These are phyloP conservation scores for Plasmodium malariae DNA, from an alignment of 169 alveolate genomes.

Conservation along the genomic window DNA sequence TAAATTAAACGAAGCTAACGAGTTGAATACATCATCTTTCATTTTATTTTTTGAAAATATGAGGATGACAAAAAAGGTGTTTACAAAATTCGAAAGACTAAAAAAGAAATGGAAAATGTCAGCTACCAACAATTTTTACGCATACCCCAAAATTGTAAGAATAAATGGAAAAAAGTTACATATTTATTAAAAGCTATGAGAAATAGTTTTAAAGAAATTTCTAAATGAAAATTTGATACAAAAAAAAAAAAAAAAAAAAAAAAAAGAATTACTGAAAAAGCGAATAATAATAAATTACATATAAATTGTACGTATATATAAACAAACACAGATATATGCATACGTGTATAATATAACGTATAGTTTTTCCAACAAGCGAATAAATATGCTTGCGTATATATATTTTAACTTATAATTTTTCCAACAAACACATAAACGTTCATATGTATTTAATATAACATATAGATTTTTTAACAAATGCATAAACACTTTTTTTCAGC, in stretches of 20 bases:
- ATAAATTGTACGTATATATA: not conserved
- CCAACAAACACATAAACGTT: not conserved
- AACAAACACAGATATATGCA: constrained; percentile 7
- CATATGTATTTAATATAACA: not conserved
- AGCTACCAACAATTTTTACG: constrained; percentile 80
- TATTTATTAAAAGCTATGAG: not conserved
- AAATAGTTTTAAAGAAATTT: not conserved
- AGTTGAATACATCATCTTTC: constrained; percentile 80
- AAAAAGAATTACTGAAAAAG: not conserved
- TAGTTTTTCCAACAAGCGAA: too few relatives aligned
- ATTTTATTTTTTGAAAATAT: constrained; percentile 86
- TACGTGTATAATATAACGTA: not conserved
- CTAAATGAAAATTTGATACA: not conserved
- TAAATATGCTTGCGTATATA: too few relatives aligned
- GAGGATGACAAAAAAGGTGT: constrained; percentile 86
- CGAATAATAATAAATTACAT: too few relatives aligned
- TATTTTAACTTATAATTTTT: too few relatives aligned
- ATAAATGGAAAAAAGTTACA: not conserved
- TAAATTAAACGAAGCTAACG: not conserved
- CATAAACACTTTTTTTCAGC: constrained; percentile 70
- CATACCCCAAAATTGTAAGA: constrained; percentile 85
- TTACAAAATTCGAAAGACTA: constrained; percentile 83
- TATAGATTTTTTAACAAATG: not conserved
- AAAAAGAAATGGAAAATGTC: constrained; percentile 87
- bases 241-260: constrained; percentile 1